These are phyloP conservation scores for Trichoderma gamsii DNA, from an alignment of 495 filamentous ascomycete species.

Conservation along the genomic window DNA sequence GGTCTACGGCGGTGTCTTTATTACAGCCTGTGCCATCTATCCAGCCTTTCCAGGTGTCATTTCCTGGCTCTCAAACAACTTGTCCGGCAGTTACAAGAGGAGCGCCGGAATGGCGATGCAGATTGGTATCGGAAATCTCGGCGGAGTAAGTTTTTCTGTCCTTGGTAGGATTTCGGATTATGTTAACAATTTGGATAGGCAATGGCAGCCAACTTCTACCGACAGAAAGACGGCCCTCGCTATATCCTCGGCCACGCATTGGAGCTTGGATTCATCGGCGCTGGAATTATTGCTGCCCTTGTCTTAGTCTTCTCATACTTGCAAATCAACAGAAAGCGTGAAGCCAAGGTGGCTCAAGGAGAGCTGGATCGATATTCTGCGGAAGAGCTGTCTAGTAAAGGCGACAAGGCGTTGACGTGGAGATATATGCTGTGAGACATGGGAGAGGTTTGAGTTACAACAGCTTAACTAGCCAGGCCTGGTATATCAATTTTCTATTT, in stretches of 20 bases:
- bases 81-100: constrained; percentile 65
- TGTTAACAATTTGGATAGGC: constrained; percentile 33
- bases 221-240: constrained; percentile 53
- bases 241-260: constrained; percentile 65
- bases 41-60: constrained; percentile 60
- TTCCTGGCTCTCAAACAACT: constrained; percentile 65
- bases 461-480: not conserved
- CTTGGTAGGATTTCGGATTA: not conserved
- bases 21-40: constrained; percentile 60
- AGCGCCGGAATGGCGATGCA: constrained; percentile 68
- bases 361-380: constrained; percentile 40
- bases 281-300: constrained; percentile 53
- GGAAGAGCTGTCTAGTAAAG: constrained; percentile 52
- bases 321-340: constrained; percentile 54
- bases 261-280: constrained; percentile 58
- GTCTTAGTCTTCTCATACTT: constrained; percentile 50
- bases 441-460: not conserved
- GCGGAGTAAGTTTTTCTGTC: constrained; percentile 39
- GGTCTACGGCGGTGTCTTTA: constrained; percentile 68
- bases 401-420: constrained; percentile 60
- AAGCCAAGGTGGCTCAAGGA: constrained; percentile 31
- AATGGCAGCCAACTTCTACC: constrained; percentile 75
- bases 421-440: constrained; percentile 45
- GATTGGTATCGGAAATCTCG: constrained; percentile 68
- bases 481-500: too few relatives aligned